Conservation (phyloP, 495 filamentous ascomycete species). For the Margaritispora aquatica region DNA sequence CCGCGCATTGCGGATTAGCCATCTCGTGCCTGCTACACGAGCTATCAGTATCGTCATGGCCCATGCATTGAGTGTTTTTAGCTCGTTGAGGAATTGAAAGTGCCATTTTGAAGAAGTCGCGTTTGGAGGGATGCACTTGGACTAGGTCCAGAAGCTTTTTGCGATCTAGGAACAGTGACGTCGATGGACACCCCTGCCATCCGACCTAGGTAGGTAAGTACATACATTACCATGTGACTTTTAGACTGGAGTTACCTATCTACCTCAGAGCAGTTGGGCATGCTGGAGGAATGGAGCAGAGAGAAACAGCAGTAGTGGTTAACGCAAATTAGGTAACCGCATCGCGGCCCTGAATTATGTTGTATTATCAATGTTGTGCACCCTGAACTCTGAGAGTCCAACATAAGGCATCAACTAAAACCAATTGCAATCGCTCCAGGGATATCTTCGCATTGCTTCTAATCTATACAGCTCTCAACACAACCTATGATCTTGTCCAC, state of each 20-base stretch:
- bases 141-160: constrained; percentile 4
- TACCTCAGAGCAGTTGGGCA: too few species aligned
- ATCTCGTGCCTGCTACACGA: constrained; percentile 23
- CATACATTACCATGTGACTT: constrained; percentile 9
- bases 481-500: neutral
- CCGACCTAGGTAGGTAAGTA: too few species aligned
- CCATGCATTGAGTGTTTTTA: constrained; percentile 15
- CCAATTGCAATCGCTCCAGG: too few species aligned
- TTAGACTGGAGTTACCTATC: neutral
- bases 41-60: constrained; percentile 20
- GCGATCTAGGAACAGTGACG: constrained; percentile 13
- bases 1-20: constrained; percentile 9
- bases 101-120: constrained; percentile 18
- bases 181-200: constrained; percentile 8
- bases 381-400: too few species aligned
- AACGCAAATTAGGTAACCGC: too few species aligned
- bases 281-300: too few species aligned
- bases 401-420: too few species aligned
- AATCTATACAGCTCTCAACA: neutral
- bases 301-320: too few species aligned
- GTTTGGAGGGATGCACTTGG: too few species aligned
- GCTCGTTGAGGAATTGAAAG: too few species aligned
- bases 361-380: too few species aligned
- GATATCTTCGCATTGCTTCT: neutral
- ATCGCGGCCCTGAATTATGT: too few species aligned